A percentile compares a stretch with the other conserved stretches of the same genome.
These are phyloP conservation scores for Lanmaoa rubissima DNA, from an alignment of 768 basidiomycete species.

Conservation along the genomic window DNA sequence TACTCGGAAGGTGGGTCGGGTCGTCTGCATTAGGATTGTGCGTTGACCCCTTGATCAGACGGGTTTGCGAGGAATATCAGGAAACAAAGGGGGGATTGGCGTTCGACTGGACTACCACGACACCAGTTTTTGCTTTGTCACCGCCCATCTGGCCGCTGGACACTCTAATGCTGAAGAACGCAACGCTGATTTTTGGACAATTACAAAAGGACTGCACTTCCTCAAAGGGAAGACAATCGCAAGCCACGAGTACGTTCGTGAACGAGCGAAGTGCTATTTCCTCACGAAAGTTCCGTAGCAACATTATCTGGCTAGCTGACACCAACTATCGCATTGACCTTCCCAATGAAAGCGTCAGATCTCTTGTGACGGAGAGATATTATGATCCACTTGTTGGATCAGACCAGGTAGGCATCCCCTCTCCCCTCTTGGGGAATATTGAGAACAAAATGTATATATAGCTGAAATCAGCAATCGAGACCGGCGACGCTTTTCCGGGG, in stretches of 20 bases:
- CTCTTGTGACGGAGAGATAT: constrained; percentile 60
- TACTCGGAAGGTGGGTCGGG: constrained; percentile 72
- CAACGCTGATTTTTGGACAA: constrained; percentile 90
- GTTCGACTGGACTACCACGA: constrained; percentile 91
- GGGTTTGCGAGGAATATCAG: constrained; percentile 90
- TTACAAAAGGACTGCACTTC: constrained; percentile 81
- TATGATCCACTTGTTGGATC: constrained; percentile 72
- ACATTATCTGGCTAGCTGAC: constrained; percentile 92
- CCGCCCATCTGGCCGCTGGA: constrained; percentile 96
- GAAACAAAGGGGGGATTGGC: constrained; percentile 95
- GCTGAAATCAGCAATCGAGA: constrained; percentile 73
- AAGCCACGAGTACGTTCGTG: constrained; percentile 76
- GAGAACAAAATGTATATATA: constrained; percentile 28
- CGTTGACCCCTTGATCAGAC: constrained; percentile 47
- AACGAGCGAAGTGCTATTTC: not conserved
- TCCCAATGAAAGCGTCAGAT: constrained; percentile 76
- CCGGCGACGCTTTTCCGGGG: constrained; percentile 70
- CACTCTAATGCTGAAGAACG: constrained; percentile 87
- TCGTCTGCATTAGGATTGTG: not conserved
- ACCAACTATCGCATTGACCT: constrained; percentile 93
- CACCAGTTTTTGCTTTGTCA: constrained; percentile 92
- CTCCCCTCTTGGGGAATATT: not conserved
- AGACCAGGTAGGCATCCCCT: constrained; percentile 70
- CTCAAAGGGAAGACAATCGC: constrained; percentile 84
- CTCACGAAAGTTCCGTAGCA: constrained; percentile 46